Evolutionary conservation across 192 early-diverging fungal species (phyloP).

Genomic region (Coemansia sp.): DNA sequence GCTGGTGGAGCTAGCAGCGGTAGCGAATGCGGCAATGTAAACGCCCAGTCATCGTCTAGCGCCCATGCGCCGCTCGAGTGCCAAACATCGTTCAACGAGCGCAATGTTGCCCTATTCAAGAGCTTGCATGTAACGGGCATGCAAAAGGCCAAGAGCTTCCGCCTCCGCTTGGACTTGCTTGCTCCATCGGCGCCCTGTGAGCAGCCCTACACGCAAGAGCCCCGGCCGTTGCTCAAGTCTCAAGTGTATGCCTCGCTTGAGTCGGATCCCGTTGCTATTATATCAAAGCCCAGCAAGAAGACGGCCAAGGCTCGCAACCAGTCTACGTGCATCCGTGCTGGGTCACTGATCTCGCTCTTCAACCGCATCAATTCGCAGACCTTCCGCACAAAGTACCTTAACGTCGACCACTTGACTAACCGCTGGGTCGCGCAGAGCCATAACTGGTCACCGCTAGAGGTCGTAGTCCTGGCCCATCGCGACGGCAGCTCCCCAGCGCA

Average conservation of each 20-base stretch:
- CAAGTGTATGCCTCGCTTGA: constrained; percentile 63
- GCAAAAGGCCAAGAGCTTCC: constrained; percentile 77
- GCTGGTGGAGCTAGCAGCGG: constrained; percentile 1
- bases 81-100: constrained; percentile 51
- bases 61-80: constrained; percentile 51
- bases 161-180: constrained; percentile 64
- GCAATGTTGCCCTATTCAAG: constrained; percentile 65
- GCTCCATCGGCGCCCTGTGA: constrained; percentile 25
- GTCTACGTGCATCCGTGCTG: constrained; percentile 73
- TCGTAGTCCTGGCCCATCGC: constrained; percentile 23
- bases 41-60: constrained; percentile 29
- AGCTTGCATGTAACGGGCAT: constrained; percentile 76
- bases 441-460: constrained; percentile 54
- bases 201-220: constrained; percentile 12
- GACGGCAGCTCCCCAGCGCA: constrained; percentile 3
- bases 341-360: constrained; percentile 77
- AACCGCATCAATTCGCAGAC: constrained; percentile 93
- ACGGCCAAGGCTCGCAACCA: constrained; percentile 79
- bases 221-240: constrained; percentile 21
- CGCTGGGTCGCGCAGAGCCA: constrained; percentile 54
- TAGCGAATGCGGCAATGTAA: neutral
- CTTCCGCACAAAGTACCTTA: constrained; percentile 82
- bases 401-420: constrained; percentile 53
- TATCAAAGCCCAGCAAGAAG: constrained; percentile 93
- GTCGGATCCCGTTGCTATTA: constrained; percentile 75